Conservation (phyloP, 495 filamentous ascomycete genomes). For the Aspergillus leporis region DNA sequence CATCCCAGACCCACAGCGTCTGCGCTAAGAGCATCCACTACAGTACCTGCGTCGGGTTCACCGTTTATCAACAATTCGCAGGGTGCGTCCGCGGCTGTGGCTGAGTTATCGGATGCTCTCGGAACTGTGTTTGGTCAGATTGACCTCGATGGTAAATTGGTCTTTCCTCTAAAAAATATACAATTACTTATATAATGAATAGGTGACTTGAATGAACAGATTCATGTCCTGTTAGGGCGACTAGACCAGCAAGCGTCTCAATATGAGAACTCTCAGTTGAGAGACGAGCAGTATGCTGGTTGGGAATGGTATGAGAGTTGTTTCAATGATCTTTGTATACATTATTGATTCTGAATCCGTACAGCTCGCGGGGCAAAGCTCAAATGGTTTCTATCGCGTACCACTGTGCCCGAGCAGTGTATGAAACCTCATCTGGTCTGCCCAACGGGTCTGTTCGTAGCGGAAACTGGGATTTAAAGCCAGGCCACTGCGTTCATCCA, state of each 20-base stretch:
- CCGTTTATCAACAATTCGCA: conserved; percentile 8
- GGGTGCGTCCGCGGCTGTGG: conserved; percentile 7
- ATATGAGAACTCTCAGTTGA: conserved; percentile 10
- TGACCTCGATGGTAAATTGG: conserved; percentile 6
- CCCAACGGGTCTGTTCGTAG: background rate
- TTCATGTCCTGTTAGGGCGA: background rate
- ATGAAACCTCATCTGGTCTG: background rate
- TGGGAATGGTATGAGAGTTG: conserved; percentile 8
- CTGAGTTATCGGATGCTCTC: conserved; percentile 11
- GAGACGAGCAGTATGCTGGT: background rate
- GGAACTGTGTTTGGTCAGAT: conserved; percentile 8
- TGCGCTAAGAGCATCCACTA: conserved; percentile 1
- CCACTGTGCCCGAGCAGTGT: conserved; percentile 5
- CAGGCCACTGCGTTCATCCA: background rate
- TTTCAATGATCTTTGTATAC: background rate
- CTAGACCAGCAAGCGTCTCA: conserved; percentile 9
- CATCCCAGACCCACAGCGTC: conserved; percentile 7
- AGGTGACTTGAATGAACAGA: conserved; percentile 4
- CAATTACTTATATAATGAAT: background rate
- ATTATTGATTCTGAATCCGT: background rate
- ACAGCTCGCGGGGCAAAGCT: conserved; percentile 8
- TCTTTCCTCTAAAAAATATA: background rate
- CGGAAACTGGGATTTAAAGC: background rate
- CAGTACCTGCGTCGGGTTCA: conserved; percentile 6
- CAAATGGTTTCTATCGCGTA: conserved; percentile 6